phyloP scores from a whole-genome alignment of 2,329 filamentous ascomycete genomes.

The Hymenoscyphus infarciens region DNA sequence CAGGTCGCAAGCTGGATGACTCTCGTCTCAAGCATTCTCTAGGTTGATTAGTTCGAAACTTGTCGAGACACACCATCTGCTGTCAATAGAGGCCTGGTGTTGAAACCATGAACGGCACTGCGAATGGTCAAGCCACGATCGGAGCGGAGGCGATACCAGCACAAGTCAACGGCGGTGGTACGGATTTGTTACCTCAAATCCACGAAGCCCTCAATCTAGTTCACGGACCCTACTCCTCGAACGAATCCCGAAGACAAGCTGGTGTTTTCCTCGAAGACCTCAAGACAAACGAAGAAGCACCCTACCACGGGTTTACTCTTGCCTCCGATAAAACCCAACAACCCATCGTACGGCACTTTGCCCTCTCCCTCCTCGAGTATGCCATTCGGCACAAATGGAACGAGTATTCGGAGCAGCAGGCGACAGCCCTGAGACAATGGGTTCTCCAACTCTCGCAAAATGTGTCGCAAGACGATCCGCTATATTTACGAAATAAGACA shows the following conservation, averaged over 20 bases:
- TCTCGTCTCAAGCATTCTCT: constrained; percentile 12
- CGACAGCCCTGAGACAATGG: constrained; percentile 66
- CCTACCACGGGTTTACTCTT: constrained; percentile 78
- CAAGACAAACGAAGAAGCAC: constrained; percentile 75
- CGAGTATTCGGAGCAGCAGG: constrained; percentile 66
- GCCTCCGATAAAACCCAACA: constrained; percentile 72
- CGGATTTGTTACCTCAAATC: constrained; percentile 61
- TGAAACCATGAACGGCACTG: constrained; percentile 29
- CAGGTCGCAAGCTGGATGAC: constrained; percentile 23
- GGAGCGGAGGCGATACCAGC: constrained; percentile 12
- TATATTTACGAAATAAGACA: constrained; percentile 88
- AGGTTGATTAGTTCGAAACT: constrained; percentile 5
- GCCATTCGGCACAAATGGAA: constrained; percentile 83
- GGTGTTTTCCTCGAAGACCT: constrained; percentile 81
- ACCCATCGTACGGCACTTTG: constrained; percentile 86
- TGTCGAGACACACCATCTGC: not conserved
- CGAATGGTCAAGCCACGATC: constrained; percentile 23
- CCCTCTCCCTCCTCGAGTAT: constrained; percentile 86
- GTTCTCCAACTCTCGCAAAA: constrained; percentile 74
- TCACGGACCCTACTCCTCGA: constrained; percentile 76
- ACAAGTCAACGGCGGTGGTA: constrained; percentile 39
- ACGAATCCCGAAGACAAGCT: constrained; percentile 77
- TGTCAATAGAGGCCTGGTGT: constrained; percentile 6
- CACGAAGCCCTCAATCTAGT: constrained; percentile 83
- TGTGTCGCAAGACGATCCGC: constrained; percentile 67